Evolutionary conservation across 306 rosid species (phyloP).

Genomic region (Castanea crenata): DNA sequence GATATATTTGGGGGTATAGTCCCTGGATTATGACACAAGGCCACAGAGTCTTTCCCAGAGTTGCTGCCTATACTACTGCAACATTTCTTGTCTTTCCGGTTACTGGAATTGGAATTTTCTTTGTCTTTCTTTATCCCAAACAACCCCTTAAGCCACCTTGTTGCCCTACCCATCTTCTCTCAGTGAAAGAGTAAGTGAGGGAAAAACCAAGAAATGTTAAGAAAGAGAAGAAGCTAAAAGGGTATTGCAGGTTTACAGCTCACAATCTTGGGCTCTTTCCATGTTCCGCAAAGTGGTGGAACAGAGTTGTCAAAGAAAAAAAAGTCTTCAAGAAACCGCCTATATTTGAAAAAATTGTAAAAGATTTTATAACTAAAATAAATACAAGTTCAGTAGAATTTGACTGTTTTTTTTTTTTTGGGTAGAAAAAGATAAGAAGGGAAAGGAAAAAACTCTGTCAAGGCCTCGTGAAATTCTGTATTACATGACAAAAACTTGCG

Average conservation of each 20-base stretch:
- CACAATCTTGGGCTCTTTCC: slow-evolving; percentile 33
- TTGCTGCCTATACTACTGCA: slow-evolving; percentile 3
- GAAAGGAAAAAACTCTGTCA: slow-evolving; percentile 25
- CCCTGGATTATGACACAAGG: slow-evolving; percentile 57
- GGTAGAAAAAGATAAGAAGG: not conserved
- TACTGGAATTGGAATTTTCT: slow-evolving; percentile 29
- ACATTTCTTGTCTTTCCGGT: slow-evolving; percentile 24
- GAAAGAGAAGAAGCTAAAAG: not conserved
- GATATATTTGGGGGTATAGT: slow-evolving; percentile 83
- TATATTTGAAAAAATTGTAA: not conserved
- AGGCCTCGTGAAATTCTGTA: slow-evolving; percentile 43
- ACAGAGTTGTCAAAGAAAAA: slow-evolving; percentile 31
- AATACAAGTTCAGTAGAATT: not conserved
- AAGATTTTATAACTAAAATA: not conserved
- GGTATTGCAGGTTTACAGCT: slow-evolving; percentile 18
- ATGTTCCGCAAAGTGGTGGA: slow-evolving; percentile 38
- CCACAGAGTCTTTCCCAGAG: slow-evolving; percentile 27
- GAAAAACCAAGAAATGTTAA: not conserved
- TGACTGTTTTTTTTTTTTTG: not conserved
- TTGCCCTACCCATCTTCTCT: slow-evolving; percentile 65
- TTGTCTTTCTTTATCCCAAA: slow-evolving; percentile 61
- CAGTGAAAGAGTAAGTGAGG: not conserved
- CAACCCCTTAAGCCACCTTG: slow-evolving; percentile 71
- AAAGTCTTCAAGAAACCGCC: slow-evolving; percentile 9
- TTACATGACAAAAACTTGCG: slow-evolving; percentile 57